Base-by-base conservation (phyloP, 179 eudicot genomes). In the Vitellaria paradoxa region DNA sequence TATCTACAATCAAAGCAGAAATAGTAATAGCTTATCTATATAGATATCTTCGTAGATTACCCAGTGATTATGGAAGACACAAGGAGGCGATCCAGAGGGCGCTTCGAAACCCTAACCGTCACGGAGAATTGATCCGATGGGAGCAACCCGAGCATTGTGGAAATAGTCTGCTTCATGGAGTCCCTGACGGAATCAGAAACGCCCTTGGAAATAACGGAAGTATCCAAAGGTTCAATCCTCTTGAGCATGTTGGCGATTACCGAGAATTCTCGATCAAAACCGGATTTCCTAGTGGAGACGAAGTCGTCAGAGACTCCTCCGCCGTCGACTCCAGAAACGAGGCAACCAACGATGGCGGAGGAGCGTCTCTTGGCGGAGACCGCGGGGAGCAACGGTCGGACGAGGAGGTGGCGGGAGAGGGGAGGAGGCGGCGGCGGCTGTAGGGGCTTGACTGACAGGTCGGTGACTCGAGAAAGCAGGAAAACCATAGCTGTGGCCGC, bases 111-210 rank as follows among this genome's bases (percentile, higher is more conserved):
- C 87, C 93, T 85, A 84, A 94, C 89, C 3, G 84, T 79, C 21
- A 94, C 93, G 2, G 82, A 65, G 47, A 94, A 92, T 70, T 94
- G 96, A 81, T 94, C 94, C 11, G 97, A 89, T 5, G 98, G 98
- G 9, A 92, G 86, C 78, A 94, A 80, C 0, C 97, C 97, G 0
- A 94, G 76, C 98, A 94, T 92, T 40, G 92, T 84, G 3, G 98
- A 94, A 45, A 94, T 91, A 13, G 98, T 92, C 85, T 91, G 94
- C 81, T 94, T 94, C 97, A 94, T 94, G 3, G 93, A 87, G 23
- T 94, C 97, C 76, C 89, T 92, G 0, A 94, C 96, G 0, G 87
- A 79, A 15, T 86, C 92, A 7, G 96, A 91, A 13, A 94, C 93
- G 10, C 93, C 91, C 63, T 93, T 85, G 11, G 94, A 86, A 5